These are phyloP conservation scores for Talaromyces trachyspermus DNA, from an alignment of 495 filamentous ascomycete genomes.

Conservation along the genomic window DNA sequence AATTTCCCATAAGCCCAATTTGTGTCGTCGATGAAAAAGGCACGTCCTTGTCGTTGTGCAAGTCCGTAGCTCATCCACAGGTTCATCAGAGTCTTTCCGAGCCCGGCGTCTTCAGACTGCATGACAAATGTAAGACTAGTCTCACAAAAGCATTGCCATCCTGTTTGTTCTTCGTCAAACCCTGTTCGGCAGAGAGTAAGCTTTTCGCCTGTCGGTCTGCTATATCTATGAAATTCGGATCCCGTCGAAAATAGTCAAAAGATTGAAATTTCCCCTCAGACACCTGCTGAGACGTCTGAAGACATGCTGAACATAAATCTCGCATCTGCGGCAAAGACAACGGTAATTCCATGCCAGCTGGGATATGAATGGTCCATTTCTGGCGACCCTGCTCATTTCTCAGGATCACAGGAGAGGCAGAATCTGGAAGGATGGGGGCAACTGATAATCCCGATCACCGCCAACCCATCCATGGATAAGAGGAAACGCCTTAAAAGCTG, in stretches of 20 bases:
- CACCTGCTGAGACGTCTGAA: slow-evolving; percentile 44
- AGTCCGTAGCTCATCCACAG: slow-evolving; percentile 73
- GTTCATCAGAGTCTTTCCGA: slow-evolving; percentile 62
- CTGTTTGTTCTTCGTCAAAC: not conserved
- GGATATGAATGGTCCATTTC: slow-evolving; percentile 68
- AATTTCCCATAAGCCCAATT: slow-evolving; percentile 71
- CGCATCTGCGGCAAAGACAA: slow-evolving; percentile 50
- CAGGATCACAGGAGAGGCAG: slow-evolving; percentile 8
- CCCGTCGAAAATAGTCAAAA: slow-evolving; percentile 47
- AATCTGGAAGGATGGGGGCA: not conserved
- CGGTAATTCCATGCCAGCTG: slow-evolving; percentile 48
- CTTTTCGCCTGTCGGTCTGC: slow-evolving; percentile 52
- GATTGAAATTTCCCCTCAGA: slow-evolving; percentile 34
- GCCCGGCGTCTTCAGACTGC: slow-evolving; percentile 57
- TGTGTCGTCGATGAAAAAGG: slow-evolving; percentile 71
- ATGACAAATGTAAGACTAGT: slow-evolving; percentile 63
- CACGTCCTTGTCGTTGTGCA: slow-evolving; percentile 56
- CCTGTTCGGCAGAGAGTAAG: slow-evolving; percentile 34
- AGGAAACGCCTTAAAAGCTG: not conserved
- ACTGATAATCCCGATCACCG: not conserved
- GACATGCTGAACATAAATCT: slow-evolving; percentile 52
- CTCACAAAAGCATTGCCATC: slow-evolving; percentile 45
- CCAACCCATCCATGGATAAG: not conserved
- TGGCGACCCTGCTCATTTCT: slow-evolving; percentile 20
- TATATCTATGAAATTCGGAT: slow-evolving; percentile 60